These are phyloP conservation scores for Ceratobasidium theobromae DNA, from an alignment of 1,284 basidiomycete species.

Conservation along the genomic window DNA sequence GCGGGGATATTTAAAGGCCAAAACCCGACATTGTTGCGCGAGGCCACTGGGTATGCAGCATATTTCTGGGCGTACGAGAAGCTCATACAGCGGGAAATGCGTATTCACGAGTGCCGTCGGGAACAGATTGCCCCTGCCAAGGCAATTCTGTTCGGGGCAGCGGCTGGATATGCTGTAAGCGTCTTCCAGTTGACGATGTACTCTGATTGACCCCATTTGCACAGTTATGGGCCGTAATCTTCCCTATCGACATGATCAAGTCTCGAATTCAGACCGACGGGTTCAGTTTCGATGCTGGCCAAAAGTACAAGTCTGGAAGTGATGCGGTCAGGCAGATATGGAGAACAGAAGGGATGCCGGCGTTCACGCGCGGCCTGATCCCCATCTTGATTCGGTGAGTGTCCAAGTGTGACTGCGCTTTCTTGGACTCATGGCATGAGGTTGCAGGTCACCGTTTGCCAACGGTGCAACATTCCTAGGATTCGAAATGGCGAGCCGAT, in stretches of 20 bases:
- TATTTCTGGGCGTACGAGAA: constrained; percentile 96
- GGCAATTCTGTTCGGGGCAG: constrained; percentile 81
- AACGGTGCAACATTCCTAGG: constrained; percentile 93
- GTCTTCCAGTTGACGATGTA: constrained; percentile 11
- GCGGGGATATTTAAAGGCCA: constrained; percentile 91
- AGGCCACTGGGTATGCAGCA: constrained; percentile 80
- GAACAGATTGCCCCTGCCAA: constrained; percentile 77
- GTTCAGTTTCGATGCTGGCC: constrained; percentile 68
- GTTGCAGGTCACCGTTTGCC: constrained; percentile 75
- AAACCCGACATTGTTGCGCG: constrained; percentile 84
- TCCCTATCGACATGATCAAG: constrained; percentile 94
- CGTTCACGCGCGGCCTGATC: constrained; percentile 85
- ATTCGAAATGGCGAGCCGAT: constrained; percentile 81
- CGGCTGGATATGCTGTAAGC: constrained; percentile 80
- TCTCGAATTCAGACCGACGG: constrained; percentile 94
- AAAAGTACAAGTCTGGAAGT: constrained; percentile 78
- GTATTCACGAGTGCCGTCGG: constrained; percentile 64
- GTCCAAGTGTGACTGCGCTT: constrained; percentile 8
- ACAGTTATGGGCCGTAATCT: constrained; percentile 82
- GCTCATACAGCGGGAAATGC: constrained; percentile 82
- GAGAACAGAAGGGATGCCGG: constrained; percentile 76
- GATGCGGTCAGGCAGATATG: constrained; percentile 84
- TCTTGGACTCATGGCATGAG: constrained; percentile 36
- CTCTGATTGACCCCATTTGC: constrained; percentile 27
- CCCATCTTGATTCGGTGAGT: constrained; percentile 87